Evolutionary conservation across 208 protist genomes (phyloP).

Genomic region (Leishmania turanica): DNA sequence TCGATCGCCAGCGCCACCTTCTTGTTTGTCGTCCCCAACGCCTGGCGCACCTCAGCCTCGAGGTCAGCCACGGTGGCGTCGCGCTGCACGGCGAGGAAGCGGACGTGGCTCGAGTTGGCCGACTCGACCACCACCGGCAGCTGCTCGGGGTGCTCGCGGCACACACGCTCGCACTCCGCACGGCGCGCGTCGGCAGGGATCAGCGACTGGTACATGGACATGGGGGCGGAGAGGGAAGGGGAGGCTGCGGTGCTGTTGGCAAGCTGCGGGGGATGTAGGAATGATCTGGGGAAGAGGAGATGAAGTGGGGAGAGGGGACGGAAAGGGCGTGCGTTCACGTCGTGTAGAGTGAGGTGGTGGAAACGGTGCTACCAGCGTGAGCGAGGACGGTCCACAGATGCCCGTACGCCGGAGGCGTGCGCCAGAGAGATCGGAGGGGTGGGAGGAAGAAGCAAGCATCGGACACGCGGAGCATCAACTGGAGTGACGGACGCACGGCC

Average conservation of each 20-base stretch:
- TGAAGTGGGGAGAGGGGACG: background rate
- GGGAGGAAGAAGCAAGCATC: background rate
- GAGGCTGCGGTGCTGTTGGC: background rate
- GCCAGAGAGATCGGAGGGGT: background rate
- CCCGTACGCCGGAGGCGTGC: background rate
- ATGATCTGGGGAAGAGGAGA: background rate
- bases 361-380: background rate
- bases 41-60: conserved; percentile 11
- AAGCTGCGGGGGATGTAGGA: background rate
- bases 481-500: background rate
- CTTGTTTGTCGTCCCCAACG: background rate
- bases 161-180: conserved; percentile 22
- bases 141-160: conserved; percentile 19
- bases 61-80: conserved; percentile 13
- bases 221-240: background rate
- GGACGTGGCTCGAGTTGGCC: conserved; percentile 15
- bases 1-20: conserved; percentile 16
- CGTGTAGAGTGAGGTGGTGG: background rate
- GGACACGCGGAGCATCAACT: background rate
- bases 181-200: conserved; percentile 3
- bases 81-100: conserved; percentile 2
- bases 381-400: background rate
- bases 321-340: background rate
- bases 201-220: conserved; percentile 17
- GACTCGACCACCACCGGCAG: conserved; percentile 22